Evolutionary conservation across 495 filamentous ascomycete genomes (phyloP).

Genomic region (Hyaloscypha bicolor): DNA sequence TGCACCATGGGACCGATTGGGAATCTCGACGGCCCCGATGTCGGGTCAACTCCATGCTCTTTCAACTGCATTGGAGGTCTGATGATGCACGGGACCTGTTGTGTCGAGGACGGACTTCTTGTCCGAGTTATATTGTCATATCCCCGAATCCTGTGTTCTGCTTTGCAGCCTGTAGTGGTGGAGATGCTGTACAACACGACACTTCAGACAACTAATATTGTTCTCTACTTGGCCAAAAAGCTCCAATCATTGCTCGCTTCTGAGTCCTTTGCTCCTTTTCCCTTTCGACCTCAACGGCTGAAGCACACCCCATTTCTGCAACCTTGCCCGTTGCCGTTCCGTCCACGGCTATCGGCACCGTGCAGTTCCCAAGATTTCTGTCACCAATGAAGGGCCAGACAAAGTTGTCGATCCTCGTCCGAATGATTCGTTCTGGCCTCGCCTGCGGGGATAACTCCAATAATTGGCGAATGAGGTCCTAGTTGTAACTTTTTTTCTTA

Average conservation of each 20-base stretch:
- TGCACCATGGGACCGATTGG: background rate
- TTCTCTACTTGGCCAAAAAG: background rate
- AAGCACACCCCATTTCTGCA: background rate
- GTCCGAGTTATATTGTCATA: background rate
- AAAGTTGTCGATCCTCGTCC: background rate
- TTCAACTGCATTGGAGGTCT: background rate
- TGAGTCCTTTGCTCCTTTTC: background rate
- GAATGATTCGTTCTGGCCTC: background rate
- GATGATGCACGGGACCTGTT: background rate
- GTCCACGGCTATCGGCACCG: slow-evolving; percentile 26
- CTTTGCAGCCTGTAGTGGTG: background rate
- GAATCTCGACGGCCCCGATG: background rate
- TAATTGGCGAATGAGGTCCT: slow-evolving; percentile 11
- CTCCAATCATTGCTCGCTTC: background rate
- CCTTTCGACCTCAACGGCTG: background rate
- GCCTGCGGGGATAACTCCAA: slow-evolving; percentile 19
- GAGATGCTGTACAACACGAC: background rate
- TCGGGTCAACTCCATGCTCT: background rate
- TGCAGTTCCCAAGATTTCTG: slow-evolving; percentile 1
- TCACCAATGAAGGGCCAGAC: background rate
- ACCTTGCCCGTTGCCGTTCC: background rate
- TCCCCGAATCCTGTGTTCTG: background rate
- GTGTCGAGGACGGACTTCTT: background rate
- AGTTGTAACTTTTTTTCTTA: background rate
- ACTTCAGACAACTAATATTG: background rate